Evolutionary conservation across 768 basidiomycete species (phyloP), one percentile per base, ranked within the genome.

Genomic region (Exsudoporus frostii): DNA sequence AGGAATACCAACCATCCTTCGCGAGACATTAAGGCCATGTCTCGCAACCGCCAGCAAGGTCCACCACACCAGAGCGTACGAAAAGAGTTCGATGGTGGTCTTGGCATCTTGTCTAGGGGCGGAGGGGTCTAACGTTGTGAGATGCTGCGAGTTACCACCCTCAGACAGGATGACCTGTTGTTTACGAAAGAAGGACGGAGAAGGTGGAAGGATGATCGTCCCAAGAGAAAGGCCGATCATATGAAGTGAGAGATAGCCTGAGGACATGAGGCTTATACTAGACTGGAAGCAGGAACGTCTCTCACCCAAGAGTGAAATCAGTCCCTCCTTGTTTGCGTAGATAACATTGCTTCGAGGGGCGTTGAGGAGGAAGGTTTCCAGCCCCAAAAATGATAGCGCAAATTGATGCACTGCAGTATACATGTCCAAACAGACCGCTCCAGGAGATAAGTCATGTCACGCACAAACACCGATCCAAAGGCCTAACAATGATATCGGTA

Each of bases 171-270:
- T 64, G 55, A 58, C 54, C 24, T 76, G 71, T 47, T 80, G 81
- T 46, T 76, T 73, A 19, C 85, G 76, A 65, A 88, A 91, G 64
- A 81, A 85, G 3, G 82, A 84, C 0, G 92, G 90, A 2, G 82
- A 81, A 9, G 90, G 85, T 0, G 91, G 90, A 15, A 96, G 79
- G 33, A 95, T 66, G 30, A 93, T 69, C 0, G 90, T 88, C 1
- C 96, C 97, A 0, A 83, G 77, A 1, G 89, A 85, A 19, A 94
- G 73, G 8, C 95, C 96, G 22, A 97, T 76, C 13, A 97, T 74
- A 63, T 96, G 92, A 57, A 98, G 85, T 0, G 95, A 80, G 17
- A 98, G 78, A 69, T 98, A 98, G 5, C 97, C 96, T 86, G 58
- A 14, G 9, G 34, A 20, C 8, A 46, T 62, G 48, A 54, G 51